phyloP scores from a whole-genome alignment of 345 rosid species.

The Arabis hirsuta region DNA sequence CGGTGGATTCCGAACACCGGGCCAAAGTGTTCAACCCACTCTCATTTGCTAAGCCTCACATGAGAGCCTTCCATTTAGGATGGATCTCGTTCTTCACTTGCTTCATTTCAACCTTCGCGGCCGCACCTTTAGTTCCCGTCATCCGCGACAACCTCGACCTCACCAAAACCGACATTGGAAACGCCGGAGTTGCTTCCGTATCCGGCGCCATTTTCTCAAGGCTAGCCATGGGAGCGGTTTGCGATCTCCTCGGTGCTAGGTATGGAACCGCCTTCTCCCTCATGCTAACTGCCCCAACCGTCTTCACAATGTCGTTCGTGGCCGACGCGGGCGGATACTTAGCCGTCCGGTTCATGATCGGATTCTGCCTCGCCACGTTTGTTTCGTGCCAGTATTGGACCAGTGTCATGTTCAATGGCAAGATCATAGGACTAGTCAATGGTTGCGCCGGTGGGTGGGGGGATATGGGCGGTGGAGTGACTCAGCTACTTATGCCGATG shows the following conservation, averaged over 20 bases:
- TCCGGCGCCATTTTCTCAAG: conserved; percentile 82
- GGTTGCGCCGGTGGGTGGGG: conserved; percentile 94
- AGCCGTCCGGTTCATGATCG: conserved; percentile 81
- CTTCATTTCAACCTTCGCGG: conserved; percentile 87
- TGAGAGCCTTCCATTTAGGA: conserved; percentile 83
- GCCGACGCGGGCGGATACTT: conserved; percentile 60
- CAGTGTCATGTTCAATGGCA: conserved; percentile 83
- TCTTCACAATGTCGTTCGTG: conserved; percentile 81
- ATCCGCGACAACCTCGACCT: conserved; percentile 80
- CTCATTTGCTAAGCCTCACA: conserved; percentile 77
- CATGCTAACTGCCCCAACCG: conserved; percentile 77
- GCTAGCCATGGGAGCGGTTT: conserved; percentile 79
- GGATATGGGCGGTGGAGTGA: conserved; percentile 84
- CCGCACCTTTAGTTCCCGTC: conserved; percentile 80
- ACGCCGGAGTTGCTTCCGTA: conserved; percentile 87
- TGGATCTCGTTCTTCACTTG: conserved; percentile 90
- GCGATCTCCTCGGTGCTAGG: conserved; percentile 76
- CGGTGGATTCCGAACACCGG: conserved; percentile 84
- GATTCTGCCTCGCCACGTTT: conserved; percentile 85
- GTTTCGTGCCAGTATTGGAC: conserved; percentile 93
- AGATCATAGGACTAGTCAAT: conserved; percentile 78
- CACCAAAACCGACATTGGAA: conserved; percentile 67
- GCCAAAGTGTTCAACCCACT: conserved; percentile 68
- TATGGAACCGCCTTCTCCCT: conserved; percentile 72
- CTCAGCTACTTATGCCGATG: conserved; percentile 80